Evolutionary conservation across 139 green algal species (phyloP).

Genomic region (Asterochloris sp.): DNA sequence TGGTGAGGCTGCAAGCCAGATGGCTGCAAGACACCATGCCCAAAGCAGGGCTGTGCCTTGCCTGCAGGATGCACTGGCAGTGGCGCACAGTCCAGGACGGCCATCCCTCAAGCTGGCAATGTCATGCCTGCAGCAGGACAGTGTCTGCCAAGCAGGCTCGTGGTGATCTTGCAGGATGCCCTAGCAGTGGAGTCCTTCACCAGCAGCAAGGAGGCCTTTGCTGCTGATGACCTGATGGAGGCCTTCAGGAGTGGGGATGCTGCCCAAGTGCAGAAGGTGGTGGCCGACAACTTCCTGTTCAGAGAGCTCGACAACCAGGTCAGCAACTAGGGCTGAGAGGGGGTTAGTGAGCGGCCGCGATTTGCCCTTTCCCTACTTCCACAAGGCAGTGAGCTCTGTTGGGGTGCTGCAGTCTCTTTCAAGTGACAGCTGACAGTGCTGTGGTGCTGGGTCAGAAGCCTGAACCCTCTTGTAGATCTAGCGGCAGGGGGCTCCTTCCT

Average conservation of each 20-base stretch:
- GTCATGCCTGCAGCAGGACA: conserved; percentile 11
- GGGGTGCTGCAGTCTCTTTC: neutral
- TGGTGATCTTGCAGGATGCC: conserved; percentile 51
- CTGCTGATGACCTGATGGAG: conserved; percentile 66
- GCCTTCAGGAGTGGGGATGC: conserved; percentile 55
- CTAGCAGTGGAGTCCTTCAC: conserved; percentile 61
- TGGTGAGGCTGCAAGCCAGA: neutral
- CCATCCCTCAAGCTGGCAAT: neutral
- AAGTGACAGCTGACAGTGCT: neutral
- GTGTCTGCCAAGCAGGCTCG: neutral
- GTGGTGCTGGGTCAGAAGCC: neutral
- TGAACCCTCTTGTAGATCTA: neutral
- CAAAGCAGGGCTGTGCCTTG: neutral
- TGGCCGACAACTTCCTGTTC: conserved; percentile 21
- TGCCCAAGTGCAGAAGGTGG: conserved; percentile 16
- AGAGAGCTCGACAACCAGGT: conserved; percentile 45
- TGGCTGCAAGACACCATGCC: neutral
- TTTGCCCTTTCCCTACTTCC: neutral
- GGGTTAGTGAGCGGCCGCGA: conserved; percentile 8
- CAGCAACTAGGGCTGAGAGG: neutral
- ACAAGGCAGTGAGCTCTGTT: neutral
- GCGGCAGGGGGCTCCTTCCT: neutral
- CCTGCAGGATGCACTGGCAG: neutral
- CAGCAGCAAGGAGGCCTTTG: conserved; percentile 68
- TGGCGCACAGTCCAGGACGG: neutral